Percentiles rank a stretch among this genome's conserved stretches.
Evolutionary conservation across 352 stramenopile species (phyloP).

Genomic region (Pythium dissotocum): DNA sequence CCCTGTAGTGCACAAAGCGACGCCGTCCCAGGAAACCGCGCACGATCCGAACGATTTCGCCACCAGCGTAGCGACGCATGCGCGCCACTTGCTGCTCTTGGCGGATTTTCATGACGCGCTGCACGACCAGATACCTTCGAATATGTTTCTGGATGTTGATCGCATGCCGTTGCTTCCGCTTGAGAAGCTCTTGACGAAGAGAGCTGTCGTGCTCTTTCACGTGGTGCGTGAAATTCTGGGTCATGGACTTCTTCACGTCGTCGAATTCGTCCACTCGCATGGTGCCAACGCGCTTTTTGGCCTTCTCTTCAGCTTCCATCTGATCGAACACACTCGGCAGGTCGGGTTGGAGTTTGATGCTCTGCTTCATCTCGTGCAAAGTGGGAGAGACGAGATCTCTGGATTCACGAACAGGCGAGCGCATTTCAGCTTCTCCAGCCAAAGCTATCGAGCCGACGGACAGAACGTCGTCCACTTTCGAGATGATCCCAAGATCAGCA

Average conservation of each 20-base stretch:
- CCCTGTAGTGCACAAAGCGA: conserved; percentile 38
- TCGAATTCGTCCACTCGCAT: conserved; percentile 53
- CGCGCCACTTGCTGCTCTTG: conserved; percentile 39
- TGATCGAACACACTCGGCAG: conserved; percentile 79
- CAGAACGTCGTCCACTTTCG: not conserved
- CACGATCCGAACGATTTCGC: conserved; percentile 64
- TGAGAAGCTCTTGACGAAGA: conserved; percentile 45
- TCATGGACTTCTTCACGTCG: conserved; percentile 46
- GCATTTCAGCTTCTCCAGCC: not conserved
- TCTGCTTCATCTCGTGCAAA: conserved; percentile 35
- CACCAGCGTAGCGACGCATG: conserved; percentile 51
- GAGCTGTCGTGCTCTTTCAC: conserved; percentile 54
- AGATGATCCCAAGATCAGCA: conserved; percentile 4
- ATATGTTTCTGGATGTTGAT: conserved; percentile 59
- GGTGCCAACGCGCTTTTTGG: conserved; percentile 38
- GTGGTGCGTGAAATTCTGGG: conserved; percentile 43
- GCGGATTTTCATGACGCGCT: conserved; percentile 35
- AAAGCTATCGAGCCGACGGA: not conserved
- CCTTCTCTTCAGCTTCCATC: conserved; percentile 70
- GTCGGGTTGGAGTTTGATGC: conserved; percentile 40
- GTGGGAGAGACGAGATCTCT: conserved; percentile 24
- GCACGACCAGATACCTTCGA: conserved; percentile 50
- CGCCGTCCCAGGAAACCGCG: conserved; percentile 60
- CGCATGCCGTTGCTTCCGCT: conserved; percentile 45
- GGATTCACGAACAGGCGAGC: not conserved